Percentiles rank a stretch among this genome's conserved stretches.
Evolutionary conservation across 1,284 basidiomycete species (phyloP).

Genomic region (Austroboletus rostrupii): DNA sequence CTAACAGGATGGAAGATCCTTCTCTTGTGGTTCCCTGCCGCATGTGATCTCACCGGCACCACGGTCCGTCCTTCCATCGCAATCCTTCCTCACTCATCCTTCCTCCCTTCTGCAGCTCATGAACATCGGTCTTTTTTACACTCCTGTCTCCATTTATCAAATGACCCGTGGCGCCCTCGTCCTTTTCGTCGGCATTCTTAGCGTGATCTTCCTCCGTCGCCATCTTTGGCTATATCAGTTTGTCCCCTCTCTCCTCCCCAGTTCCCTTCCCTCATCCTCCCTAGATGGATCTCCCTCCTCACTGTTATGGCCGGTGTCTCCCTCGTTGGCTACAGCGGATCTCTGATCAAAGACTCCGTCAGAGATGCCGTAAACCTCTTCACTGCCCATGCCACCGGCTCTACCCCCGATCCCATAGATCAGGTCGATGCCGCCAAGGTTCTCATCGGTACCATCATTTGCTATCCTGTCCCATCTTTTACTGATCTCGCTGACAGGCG

Average conservation of each 20-base stretch:
- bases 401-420: constrained; percentile 41
- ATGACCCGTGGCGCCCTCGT: constrained; percentile 98
- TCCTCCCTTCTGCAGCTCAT: constrained; percentile 57
- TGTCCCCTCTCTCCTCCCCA: constrained; percentile 19
- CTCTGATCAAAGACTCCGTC: constrained; percentile 72
- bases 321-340: constrained; percentile 89
- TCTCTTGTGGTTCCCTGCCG: constrained; percentile 83
- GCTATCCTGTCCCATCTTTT: constrained; percentile 5
- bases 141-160: constrained; percentile 96
- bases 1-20: constrained; percentile 69
- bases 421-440: constrained; percentile 60
- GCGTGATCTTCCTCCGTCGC: constrained; percentile 87
- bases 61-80: constrained; percentile 54
- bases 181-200: constrained; percentile 92
- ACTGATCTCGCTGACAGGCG: constrained; percentile 44
- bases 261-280: constrained; percentile 10
- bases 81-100: neutral
- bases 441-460: constrained; percentile 53
- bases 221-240: constrained; percentile 79
- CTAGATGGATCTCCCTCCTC: constrained; percentile 85
- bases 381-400: constrained; percentile 18
- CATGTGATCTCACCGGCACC: constrained; percentile 84
- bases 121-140: constrained; percentile 93
- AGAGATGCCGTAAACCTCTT: constrained; percentile 39
- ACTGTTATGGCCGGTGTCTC: constrained; percentile 90